phyloP scores from a whole-genome alignment of 78 protist species.

The Isochrysis galbana region DNA sequence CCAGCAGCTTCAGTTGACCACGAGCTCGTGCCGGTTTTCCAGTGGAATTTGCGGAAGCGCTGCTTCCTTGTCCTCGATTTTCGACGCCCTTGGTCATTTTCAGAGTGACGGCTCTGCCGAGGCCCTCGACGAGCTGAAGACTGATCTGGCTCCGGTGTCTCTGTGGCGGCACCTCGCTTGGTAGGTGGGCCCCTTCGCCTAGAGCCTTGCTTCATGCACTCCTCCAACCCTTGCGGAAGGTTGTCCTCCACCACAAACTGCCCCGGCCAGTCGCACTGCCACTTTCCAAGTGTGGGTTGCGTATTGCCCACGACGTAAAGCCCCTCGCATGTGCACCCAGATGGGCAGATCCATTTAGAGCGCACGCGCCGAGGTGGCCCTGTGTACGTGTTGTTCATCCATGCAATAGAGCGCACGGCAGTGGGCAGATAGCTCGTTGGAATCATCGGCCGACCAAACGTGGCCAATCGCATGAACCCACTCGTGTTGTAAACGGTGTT shows the following conservation, averaged over 20 bases:
- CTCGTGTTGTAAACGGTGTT: not conserved
- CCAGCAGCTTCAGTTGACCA: too few relatives aligned
- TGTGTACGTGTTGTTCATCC: not conserved
- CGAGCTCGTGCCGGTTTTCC: too few relatives aligned
- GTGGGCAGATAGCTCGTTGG: not conserved
- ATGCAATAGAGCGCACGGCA: not conserved
- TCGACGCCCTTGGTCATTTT: too few relatives aligned
- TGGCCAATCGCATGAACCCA: not conserved
- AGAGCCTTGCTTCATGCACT: too few relatives aligned
- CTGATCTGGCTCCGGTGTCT: too few relatives aligned
- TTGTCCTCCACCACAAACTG: not conserved
- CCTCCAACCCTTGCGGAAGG: not conserved
- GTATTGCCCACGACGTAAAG: not conserved
- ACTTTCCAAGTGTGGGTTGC: not conserved
- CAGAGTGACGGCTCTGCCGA: too few relatives aligned
- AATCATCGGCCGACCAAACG: not conserved
- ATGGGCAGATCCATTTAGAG: not conserved
- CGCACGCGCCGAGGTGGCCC: not conserved
- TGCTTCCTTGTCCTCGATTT: too few relatives aligned
- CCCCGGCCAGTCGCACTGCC: not conserved
- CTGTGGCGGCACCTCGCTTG: too few relatives aligned
- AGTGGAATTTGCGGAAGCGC: too few relatives aligned
- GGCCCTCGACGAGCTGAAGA: too few relatives aligned
- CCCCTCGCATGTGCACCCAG: not conserved
- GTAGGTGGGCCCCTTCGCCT: too few relatives aligned